These are phyloP conservation scores for Jaenimonas drosophilae DNA, from an alignment of 208 protist genomes.

Conservation along the genomic window DNA sequence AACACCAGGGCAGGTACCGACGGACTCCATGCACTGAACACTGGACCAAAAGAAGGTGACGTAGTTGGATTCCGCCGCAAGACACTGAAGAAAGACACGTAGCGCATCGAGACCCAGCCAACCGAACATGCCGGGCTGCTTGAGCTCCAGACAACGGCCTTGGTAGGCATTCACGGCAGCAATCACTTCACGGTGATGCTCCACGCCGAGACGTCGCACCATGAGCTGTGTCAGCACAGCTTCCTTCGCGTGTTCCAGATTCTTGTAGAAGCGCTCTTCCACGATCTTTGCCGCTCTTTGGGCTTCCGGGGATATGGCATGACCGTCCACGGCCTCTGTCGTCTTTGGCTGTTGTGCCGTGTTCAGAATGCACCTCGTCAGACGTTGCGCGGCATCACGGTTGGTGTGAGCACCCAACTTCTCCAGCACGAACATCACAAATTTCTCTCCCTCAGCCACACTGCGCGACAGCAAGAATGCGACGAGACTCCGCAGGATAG, in stretches of 20 bases:
- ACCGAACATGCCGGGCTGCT: conserved; percentile 69
- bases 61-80: conserved; percentile 82
- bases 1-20: conserved; percentile 50
- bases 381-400: conserved; percentile 10
- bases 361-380: conserved; percentile 44
- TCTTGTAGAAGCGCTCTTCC: conserved; percentile 52
- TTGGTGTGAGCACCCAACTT: conserved; percentile 9
- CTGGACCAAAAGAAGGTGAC: conserved; percentile 81
- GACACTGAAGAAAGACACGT: conserved; percentile 56
- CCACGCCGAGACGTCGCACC: conserved; percentile 54
- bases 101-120: conserved; percentile 69
- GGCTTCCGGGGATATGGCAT: no score
- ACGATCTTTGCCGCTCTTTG: conserved; percentile 25
- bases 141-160: conserved; percentile 33
- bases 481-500: conserved; percentile 49
- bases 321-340: conserved; percentile 31
- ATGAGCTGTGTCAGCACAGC: conserved; percentile 70
- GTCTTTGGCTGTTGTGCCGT: conserved; percentile 66
- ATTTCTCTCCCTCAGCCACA: conserved; percentile 49
- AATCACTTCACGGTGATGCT: conserved; percentile 53
- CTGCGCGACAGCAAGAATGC: conserved; percentile 37
- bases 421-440: conserved; percentile 50
- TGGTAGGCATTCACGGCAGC: conserved; percentile 60
- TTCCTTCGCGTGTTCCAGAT: conserved; percentile 50
- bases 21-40: conserved; percentile 78